Conservation (phyloP, 768 basidiomycete species). For the Collybia mongolica region DNA sequence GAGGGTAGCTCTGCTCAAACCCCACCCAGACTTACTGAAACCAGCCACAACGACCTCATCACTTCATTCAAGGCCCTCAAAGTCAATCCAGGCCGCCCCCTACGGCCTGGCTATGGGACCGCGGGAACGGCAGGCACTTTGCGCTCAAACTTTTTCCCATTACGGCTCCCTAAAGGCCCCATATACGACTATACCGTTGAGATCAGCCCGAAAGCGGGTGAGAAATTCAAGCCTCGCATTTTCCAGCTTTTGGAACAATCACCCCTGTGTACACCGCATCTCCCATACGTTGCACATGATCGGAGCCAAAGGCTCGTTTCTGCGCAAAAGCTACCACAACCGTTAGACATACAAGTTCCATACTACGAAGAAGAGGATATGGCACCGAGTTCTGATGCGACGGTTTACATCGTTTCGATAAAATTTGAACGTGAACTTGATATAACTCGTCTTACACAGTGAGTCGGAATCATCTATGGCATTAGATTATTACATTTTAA, state of each 20-base stretch:
- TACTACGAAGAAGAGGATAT: slow-evolving; percentile 41
- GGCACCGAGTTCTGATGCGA: slow-evolving; percentile 32
- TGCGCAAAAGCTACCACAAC: slow-evolving; percentile 41
- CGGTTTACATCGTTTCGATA: slow-evolving; percentile 40
- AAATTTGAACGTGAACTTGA: slow-evolving; percentile 39
- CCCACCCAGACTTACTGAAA: slow-evolving; percentile 30
- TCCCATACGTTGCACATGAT: slow-evolving; percentile 52
- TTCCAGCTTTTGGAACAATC: slow-evolving; percentile 53
- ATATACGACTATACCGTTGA: slow-evolving; percentile 60
- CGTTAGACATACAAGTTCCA: slow-evolving; percentile 36
- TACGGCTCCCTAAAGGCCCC: slow-evolving; percentile 41
- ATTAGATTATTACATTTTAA: not conserved
- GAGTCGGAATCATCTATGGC: not conserved
- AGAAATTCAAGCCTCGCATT: slow-evolving; percentile 46
- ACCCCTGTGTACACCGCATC: slow-evolving; percentile 30
- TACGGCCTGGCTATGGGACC: slow-evolving; percentile 58
- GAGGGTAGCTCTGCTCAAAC: slow-evolving; percentile 30
- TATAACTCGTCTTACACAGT: slow-evolving; percentile 30
- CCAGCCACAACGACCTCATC: slow-evolving; percentile 37
- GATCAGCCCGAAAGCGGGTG: slow-evolving; percentile 44
- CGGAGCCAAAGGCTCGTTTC: slow-evolving; percentile 44
- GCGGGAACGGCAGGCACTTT: slow-evolving; percentile 44
- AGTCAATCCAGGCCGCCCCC: slow-evolving; percentile 35
- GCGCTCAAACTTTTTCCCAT: slow-evolving; percentile 62
- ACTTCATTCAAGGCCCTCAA: slow-evolving; percentile 31